Evolutionary conservation across 352 stramenopile species (phyloP), one percentile per base, ranked within the genome.

Genomic region (Phytophthora fragariaefolia): DNA sequence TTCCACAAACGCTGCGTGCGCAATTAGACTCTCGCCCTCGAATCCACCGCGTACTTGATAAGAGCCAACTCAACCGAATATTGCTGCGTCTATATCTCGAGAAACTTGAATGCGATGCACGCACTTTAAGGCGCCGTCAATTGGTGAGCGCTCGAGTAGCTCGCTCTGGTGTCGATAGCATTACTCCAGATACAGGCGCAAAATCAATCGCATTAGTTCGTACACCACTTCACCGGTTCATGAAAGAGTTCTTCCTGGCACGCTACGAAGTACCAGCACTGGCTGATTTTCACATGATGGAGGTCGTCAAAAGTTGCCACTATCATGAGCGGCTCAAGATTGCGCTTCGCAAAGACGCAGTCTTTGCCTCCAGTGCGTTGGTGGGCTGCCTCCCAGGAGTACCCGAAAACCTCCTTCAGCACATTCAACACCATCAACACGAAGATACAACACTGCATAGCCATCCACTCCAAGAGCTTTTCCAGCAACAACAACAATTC

Each of bases 221-320:
- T 6, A 63, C 58, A 9, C 49, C 64, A 28, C 60, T 92, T 4
- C 76, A 88, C 47, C 58, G 66, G 17, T 85, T 86, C 57, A 75
- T 92, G 48, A 89, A 90, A 45, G 69, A 87, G 15, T 80, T 70
- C 43, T 90, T 92, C 63, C 17, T 89, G 2, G 23, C 40, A 30
- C 74, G 73, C 40, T 91, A 88, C 61, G 82, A 82, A 20, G 49
- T 91, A 20, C 80, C 74, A n/a, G 55, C 72, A 5, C 77, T 92
- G 13, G 79, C 82, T 5, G 84, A 92, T 57, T 88, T 76, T 40
- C 84, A 87, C 69, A 74, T 92, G 71, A 79, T 92, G 66, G 82
- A 92, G 68, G 40, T 90, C 36, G 74, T 89, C 51, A 90, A 90
- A 47, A 90, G 80, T 38, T 73, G 69, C 12, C 56, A 77, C 36